Evolutionary conservation across 164 flowering plant species (phyloP), one percentile per base, ranked within the genome.

Genomic region (Chloranthus sessilifolius): DNA sequence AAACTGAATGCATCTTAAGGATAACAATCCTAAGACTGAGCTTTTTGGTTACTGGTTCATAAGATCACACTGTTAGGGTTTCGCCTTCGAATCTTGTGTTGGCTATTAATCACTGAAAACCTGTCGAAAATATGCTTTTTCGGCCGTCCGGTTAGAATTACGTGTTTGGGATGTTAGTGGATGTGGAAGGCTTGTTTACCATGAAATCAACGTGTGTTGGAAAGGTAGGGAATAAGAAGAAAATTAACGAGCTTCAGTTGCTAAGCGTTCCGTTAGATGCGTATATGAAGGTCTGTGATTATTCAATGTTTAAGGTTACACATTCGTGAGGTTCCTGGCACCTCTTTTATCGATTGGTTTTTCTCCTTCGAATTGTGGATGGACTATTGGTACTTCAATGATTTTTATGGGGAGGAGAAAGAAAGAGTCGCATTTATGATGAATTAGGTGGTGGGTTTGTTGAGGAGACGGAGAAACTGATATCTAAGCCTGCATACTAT

Each of bases 201-300:
- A 96, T 92, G 5, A 92, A 96, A 0, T 75, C 87, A 0, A 30
- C 88, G 27, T 88, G 95, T 60, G 67, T 83, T n/a, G 95, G 83
- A 8, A 79, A 65, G 34, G 24, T 81, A 35, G 78, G 65, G 43
- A 71, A 63, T 15, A 40, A 68, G 1, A 82, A 74, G 21, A 70
- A 68, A 20, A 52, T 68, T 4, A 60, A 71, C 20, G 66, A 83
- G 59, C 42, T 59, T 36, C 68, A 96, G 46, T 65, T 92, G 35
- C 48, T 92, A 67, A 88, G 95, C 52, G 98, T 92, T 7, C 69
- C 73, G 0, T 61, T 88, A 47, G 99, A 88, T 71, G 99, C 96
- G 61, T 88, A 77, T 59, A 58, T 88, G 86, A 92, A 92, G 62
- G 95, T 81, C 24, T 88, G 85, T 31, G 98, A 92, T 66, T 92